Evolutionary conservation across 805 yeast species (phyloP).

Genomic region (Candida ovalis): DNA sequence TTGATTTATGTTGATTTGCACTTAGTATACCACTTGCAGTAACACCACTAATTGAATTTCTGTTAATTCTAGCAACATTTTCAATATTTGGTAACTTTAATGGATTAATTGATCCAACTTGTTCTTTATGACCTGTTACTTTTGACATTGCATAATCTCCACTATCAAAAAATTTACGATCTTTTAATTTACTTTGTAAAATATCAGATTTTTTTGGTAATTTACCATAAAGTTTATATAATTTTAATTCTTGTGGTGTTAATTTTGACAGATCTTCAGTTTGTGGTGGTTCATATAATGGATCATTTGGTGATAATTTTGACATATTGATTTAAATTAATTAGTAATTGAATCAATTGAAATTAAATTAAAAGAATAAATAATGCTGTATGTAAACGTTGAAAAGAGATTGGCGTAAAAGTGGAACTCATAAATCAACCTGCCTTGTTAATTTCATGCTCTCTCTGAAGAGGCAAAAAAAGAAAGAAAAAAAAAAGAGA

Average conservation of each 20-base stretch:
- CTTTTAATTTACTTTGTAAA: slow-evolving; percentile 71
- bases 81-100: slow-evolving; percentile 53
- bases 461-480: no score
- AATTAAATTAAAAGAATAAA: no score
- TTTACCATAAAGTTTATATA: slow-evolving; percentile 79
- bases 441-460: no score
- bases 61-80: slow-evolving; percentile 54
- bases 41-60: slow-evolving; percentile 54
- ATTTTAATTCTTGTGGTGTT: slow-evolving; percentile 74
- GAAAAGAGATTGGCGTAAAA: no score
- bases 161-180: slow-evolving; percentile 87
- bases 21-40: slow-evolving; percentile 31
- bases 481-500: no score
- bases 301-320: slow-evolving; percentile 39
- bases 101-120: slow-evolving; percentile 30
- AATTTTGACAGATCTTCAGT: slow-evolving; percentile 50
- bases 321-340: slow-evolving; percentile 5
- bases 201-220: slow-evolving; percentile 79
- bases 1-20: slow-evolving; percentile 51
- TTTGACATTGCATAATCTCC: slow-evolving; percentile 90
- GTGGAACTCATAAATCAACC: no score
- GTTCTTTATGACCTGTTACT: slow-evolving; percentile 45
- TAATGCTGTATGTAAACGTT: no score
- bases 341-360: background rate
- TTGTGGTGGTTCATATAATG: slow-evolving; percentile 40